Conservation (phyloP, 1,284 basidiomycete species). For the Ustilago hordei region DNA sequence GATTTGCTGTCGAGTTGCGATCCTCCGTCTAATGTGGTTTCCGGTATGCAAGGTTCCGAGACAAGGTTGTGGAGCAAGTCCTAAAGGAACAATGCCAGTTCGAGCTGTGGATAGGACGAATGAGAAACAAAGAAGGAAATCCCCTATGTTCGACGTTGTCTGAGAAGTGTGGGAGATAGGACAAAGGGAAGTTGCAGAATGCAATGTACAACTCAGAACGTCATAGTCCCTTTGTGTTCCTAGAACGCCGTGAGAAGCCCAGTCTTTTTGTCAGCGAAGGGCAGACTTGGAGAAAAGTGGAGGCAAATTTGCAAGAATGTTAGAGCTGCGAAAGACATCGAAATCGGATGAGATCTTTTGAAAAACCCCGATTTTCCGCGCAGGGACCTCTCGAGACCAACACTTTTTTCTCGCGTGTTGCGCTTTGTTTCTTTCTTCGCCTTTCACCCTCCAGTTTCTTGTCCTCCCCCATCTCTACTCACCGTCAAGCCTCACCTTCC, state of each 20-base stretch:
- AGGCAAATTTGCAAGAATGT: not conserved
- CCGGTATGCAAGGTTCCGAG: not conserved
- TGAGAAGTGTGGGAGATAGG: not conserved
- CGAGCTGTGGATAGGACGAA: not conserved
- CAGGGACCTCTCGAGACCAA: conserved; percentile 1
- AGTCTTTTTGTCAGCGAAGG: not conserved
- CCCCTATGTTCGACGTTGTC: not conserved
- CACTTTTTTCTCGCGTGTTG: not conserved
- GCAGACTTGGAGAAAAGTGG: not conserved
- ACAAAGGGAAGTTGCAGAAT: not conserved
- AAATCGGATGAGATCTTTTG: not conserved
- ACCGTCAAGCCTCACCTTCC: not conserved
- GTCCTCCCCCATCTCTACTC: not conserved
- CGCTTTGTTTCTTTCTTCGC: not conserved
- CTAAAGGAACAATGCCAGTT: not conserved
- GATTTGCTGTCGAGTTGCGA: too few relatives aligned
- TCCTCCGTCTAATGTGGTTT: not conserved
- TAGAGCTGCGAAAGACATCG: not conserved
- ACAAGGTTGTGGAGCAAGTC: not conserved
- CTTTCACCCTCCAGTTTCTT: conserved; percentile 2
- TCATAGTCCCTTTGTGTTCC: not conserved
- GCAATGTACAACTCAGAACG: not conserved
- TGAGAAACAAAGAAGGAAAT: not conserved
- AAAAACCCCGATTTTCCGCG: not conserved
- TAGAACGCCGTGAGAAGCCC: too few relatives aligned